Evolutionary conservation across 108 stramenopile genomes (phyloP).

Genomic region (Craspedostauros australis): DNA sequence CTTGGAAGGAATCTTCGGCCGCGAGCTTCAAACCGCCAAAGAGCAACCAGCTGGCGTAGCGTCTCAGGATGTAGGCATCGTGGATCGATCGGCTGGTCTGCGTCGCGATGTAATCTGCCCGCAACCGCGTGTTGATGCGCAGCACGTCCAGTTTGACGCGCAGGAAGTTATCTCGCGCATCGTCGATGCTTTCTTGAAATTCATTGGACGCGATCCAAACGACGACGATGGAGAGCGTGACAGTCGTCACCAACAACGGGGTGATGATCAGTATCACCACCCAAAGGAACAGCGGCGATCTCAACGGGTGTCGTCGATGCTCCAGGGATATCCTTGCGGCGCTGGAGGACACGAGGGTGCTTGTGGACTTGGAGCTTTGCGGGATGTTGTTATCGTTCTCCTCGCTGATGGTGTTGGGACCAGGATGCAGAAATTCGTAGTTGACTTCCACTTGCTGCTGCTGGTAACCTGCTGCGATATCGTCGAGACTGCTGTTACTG

Average conservation of each 20-base stretch:
- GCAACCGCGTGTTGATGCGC: conserved; percentile 5
- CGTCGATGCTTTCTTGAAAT: conserved; percentile 4
- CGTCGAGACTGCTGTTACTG: no score
- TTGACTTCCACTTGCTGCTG: no score
- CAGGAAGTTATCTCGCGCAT: conserved; percentile 20
- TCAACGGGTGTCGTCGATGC: no score
- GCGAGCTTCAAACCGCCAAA: conserved; percentile 29
- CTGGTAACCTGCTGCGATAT: no score
- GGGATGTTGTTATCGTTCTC: no score
- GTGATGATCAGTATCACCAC: conserved; percentile 30
- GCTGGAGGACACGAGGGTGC: no score
- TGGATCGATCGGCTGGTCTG: conserved; percentile 9
- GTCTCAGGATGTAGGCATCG: conserved; percentile 26
- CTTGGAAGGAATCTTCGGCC: conserved; percentile 5
- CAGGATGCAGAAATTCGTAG: no score
- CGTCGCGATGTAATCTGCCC: conserved; percentile 16
- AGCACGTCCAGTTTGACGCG: conserved; percentile 5
- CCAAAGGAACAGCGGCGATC: conserved; percentile 42
- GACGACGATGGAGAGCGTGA: conserved; percentile 20
- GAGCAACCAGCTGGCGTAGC: conserved; percentile 32
- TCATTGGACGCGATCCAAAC: conserved; percentile 7
- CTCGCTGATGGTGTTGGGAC: no score
- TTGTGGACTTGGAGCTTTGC: no score
- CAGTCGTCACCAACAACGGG: conserved; percentile 21
- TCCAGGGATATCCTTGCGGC: no score